Evolutionary conservation across 345 rosid genomes (phyloP), one percentile per base, ranked within the genome.

Genomic region (Arabidopsis thaliana): DNA sequence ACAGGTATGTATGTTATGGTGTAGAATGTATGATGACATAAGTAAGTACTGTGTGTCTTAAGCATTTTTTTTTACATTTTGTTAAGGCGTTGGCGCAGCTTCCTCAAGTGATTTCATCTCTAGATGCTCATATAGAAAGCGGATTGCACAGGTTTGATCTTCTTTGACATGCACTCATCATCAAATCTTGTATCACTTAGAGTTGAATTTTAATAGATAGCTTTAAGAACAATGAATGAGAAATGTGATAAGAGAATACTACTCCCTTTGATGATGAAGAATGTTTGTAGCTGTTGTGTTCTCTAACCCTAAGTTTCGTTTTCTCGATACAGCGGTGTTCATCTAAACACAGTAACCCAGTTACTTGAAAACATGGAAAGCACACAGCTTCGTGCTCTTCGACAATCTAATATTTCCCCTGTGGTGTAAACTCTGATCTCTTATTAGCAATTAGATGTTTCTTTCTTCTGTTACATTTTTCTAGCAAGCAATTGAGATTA

Each of bases 81-180:
- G 11, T 59, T 51, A 52, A 93, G 97, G 85, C 87, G 7, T 80
- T 93, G 78, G 87, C 83, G 67, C 96, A 87, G 81, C 86, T 93
- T 89, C 97, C 98, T 73, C 84, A 55, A 49, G 94, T 84, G 77
- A 82, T 93, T 72, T 86, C 95, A 40, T 75, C 91, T 55, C 68
- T 93, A 44, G 97, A 93, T 82, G 97, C 93, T 11, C 88, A 91
- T 67, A 80, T 88, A 81, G 98, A 93, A 81, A 77, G 68, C 45
- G 91, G 94, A 77, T 78, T 89, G 56, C 84, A 82, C 41, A 91
- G 97, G 97, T 91, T 73, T 30, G 45, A 53, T 62, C 50, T 55
- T 14, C 40, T 69, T 44, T 75, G 24, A 20, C 52, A 5, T 58
- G 57, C 59, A 38, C 14, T 2, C 2, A n/a, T 45, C 50, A 45